Conservation (phyloP, 768 basidiomycete species). For the Mycena capillaripes region DNA sequence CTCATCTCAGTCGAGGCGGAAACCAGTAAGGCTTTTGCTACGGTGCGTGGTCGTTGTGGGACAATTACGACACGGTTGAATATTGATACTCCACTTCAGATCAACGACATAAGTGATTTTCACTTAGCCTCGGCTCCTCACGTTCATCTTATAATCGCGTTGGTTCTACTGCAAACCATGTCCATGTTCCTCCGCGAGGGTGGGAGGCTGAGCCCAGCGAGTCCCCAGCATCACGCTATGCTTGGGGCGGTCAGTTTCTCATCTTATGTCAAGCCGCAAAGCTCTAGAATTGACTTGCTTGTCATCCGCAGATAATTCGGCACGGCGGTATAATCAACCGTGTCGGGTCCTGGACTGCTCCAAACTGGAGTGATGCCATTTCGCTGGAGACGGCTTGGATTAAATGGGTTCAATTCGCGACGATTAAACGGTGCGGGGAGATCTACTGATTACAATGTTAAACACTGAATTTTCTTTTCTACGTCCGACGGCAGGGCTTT, state of each 20-base stretch:
- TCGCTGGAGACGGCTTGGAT: constrained; percentile 61
- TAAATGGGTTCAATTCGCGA: constrained; percentile 70
- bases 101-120: not conserved
- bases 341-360: constrained; percentile 59
- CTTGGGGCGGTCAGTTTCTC: constrained; percentile 61
- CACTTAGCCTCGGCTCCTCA: constrained; percentile 41
- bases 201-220: constrained; percentile 39
- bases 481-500: constrained; percentile 46
- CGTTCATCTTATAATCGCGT: constrained; percentile 59
- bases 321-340: constrained; percentile 59
- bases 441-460: not conserved
- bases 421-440: constrained; percentile 62
- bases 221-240: constrained; percentile 66
- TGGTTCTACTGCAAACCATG: constrained; percentile 68
- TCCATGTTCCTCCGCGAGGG: constrained; percentile 65
- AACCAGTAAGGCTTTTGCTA: constrained; percentile 60
- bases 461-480: no score
- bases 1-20: constrained; percentile 60
- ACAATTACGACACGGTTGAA: constrained; percentile 55
- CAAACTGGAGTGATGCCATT: constrained; percentile 52
- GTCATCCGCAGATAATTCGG: constrained; percentile 58
- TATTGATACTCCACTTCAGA: not conserved
- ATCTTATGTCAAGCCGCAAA: not conserved
- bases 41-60: constrained; percentile 53
- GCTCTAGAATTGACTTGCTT: not conserved